Evolutionary conservation across 768 basidiomycete genomes (phyloP), one percentile per base, ranked within the genome.

Genomic region (Lepiota venenata): DNA sequence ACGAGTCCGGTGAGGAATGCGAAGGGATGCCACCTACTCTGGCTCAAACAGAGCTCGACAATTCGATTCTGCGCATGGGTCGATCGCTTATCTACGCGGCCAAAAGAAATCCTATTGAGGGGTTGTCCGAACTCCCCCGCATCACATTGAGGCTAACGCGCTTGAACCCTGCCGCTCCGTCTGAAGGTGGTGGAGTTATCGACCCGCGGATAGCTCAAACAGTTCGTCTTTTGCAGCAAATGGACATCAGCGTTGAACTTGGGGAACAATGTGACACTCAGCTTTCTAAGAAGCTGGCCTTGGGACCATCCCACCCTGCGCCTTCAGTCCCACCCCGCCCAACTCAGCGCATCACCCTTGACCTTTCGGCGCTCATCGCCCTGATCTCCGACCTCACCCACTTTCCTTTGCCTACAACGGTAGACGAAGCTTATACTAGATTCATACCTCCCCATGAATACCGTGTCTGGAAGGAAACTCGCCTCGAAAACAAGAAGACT

Each of bases 371-470:
- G 1, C 78, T 96, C 43, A 87, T 96, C 50, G 92, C 93, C 0
- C 77, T 94, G 25, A 78, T 90, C 40, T 91, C 89, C 10, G 91
- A 92, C 58, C 82, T 91, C 48, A 87, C 88, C 0, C 92, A 94
- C 66, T 74, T 84, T 0, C 74, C 78, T 1, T 72, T 92, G 0
- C 93, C 92, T 0, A 39, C 56, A 0, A 74, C 76, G 0, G 59
- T 76, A 0, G 78, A 80, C 12, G 86, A 85, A 32, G 84, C 90
- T 0, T 74, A 82, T 16, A 64, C 67, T 11, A 78, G 88, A 3
- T 95, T 91, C 61, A 74, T 82, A 9, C 82, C 85, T 3, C 72
- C 84, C 0, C 71, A 74, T 29, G 72, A 74, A 41, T 83, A 86
- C 56, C 69, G 79, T 9, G 78, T 81, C 56, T 87, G 85, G 85